These are phyloP conservation scores for Coix lacrymajobi DNA, from an alignment of 176 grass and related monocot species.

Conservation along the genomic window DNA sequence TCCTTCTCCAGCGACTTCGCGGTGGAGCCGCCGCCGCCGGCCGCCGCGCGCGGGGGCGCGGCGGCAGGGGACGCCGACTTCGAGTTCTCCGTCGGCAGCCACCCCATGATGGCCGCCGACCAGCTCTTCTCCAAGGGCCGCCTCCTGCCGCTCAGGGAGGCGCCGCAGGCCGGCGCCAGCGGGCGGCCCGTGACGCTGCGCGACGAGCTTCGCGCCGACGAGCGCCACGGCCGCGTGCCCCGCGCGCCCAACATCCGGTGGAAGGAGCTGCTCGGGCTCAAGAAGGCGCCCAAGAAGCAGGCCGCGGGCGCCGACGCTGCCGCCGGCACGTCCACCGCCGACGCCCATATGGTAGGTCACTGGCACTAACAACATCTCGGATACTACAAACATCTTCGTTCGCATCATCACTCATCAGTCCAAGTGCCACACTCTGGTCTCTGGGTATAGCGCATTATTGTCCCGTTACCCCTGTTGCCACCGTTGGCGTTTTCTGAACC, in stretches of 20 bases:
- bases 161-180: constrained; percentile 8
- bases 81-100: constrained; percentile 90
- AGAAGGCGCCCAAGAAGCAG: constrained; percentile 60
- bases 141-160: constrained; percentile 70
- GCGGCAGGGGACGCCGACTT: constrained; percentile 65
- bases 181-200: constrained; percentile 46
- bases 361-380: neutral
- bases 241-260: constrained; percentile 64
- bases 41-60: neutral
- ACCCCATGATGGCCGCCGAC: constrained; percentile 91
- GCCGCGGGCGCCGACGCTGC: constrained; percentile 7
- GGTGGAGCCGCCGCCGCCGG: constrained; percentile 60
- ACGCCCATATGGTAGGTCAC: constrained; percentile 24
- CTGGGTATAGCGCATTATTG: constrained; percentile 5
- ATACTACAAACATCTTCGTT: too few species aligned
- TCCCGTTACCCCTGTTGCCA: constrained; percentile 9
- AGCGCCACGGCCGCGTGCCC: constrained; percentile 24
- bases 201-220: constrained; percentile 65
- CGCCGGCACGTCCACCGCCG: constrained; percentile 29
- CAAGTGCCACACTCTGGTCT: neutral
- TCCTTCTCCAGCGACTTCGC: constrained; percentile 97
- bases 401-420: neutral
- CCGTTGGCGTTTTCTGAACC: constrained; percentile 26
- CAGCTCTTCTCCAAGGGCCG: constrained; percentile 94
- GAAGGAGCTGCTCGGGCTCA: constrained; percentile 93